A percentile compares a stretch with the other conserved stretches of the same genome.
Evolutionary conservation across 2,329 filamentous ascomycete genomes (phyloP).

Genomic region (Davidsoniella eucalypti): DNA sequence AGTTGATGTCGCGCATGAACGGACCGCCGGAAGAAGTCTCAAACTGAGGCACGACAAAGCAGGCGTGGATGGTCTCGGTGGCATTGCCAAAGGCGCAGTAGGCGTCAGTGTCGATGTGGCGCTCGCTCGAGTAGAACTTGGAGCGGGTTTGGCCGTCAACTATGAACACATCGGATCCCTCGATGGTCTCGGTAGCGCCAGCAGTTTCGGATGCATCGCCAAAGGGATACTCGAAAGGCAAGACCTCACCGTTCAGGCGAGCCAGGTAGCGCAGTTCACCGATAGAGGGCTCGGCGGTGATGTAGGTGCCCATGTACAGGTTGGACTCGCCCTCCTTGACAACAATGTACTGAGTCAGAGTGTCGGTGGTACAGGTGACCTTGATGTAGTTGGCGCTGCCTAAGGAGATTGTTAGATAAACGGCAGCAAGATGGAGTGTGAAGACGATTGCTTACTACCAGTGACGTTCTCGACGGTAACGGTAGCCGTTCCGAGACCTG

Average conservation of each 20-base stretch:
- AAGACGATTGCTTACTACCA: conserved; percentile 5
- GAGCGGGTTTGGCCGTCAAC: conserved; percentile 46
- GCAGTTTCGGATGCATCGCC: conserved; percentile 38
- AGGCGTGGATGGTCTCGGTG: conserved; percentile 34
- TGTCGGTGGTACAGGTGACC: conserved; percentile 41
- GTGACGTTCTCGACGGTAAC: conserved; percentile 30
- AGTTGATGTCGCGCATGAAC: conserved; percentile 49
- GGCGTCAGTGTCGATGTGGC: conserved; percentile 52
- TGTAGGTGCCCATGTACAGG: conserved; percentile 47
- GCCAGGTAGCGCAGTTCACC: conserved; percentile 50
- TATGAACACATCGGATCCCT: conserved; percentile 42
- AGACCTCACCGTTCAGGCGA: conserved; percentile 33
- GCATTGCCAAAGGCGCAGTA: conserved; percentile 42
- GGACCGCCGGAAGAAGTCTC: conserved; percentile 50
- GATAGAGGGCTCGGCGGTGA: conserved; percentile 35
- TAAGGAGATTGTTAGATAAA: conserved; percentile 10
- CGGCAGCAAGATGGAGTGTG: not conserved
- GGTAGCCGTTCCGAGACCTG: conserved; percentile 40
- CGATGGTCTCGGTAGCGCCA: conserved; percentile 33
- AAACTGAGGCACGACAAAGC: conserved; percentile 39
- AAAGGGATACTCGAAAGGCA: conserved; percentile 37
- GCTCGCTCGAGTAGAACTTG: conserved; percentile 53
- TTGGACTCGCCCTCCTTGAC: conserved; percentile 42
- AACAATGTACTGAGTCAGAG: conserved; percentile 48
- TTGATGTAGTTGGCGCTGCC: conserved; percentile 33